phyloP scores from a whole-genome alignment of 345 rosid species.

The Eucalyptus sp. region DNA sequence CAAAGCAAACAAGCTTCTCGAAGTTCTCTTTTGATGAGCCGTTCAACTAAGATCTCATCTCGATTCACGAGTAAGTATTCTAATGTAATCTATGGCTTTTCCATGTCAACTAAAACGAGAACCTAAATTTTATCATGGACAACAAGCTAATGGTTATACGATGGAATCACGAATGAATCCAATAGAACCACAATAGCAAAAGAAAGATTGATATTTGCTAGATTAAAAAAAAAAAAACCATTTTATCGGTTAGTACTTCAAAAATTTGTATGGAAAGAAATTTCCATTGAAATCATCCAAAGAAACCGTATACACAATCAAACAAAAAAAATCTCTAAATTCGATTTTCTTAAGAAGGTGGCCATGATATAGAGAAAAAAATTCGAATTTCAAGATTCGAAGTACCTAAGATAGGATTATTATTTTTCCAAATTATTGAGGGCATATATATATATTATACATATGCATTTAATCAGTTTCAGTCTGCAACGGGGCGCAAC shows the following conservation, averaged over 20 bases:
- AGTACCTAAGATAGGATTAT: not conserved
- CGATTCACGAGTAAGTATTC: not conserved
- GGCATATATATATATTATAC: not conserved
- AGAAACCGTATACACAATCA: fast-evolving
- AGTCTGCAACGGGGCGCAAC: not conserved
- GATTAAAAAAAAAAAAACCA: not conserved
- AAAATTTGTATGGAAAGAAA: not conserved
- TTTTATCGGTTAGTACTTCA: fast-evolving
- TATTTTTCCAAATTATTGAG: not conserved
- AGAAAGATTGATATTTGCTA: not conserved
- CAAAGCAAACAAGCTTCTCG: not conserved
- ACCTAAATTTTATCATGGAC: not conserved
- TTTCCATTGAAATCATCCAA: fast-evolving
- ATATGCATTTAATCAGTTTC: no score
- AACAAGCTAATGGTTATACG: not conserved
- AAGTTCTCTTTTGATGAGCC: no score
- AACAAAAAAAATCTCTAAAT: not conserved
- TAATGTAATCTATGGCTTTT: not conserved
- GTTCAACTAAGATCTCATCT: fast-evolving
- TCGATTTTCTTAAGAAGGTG: not conserved
- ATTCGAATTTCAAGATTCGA: not conserved
- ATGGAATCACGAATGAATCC: not conserved
- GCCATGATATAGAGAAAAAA: not conserved
- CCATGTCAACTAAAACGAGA: not conserved
- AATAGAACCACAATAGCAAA: not conserved